These are phyloP conservation scores for Adansonia madagascariensis DNA, from an alignment of 441 rosid species.

Conservation along the genomic window DNA sequence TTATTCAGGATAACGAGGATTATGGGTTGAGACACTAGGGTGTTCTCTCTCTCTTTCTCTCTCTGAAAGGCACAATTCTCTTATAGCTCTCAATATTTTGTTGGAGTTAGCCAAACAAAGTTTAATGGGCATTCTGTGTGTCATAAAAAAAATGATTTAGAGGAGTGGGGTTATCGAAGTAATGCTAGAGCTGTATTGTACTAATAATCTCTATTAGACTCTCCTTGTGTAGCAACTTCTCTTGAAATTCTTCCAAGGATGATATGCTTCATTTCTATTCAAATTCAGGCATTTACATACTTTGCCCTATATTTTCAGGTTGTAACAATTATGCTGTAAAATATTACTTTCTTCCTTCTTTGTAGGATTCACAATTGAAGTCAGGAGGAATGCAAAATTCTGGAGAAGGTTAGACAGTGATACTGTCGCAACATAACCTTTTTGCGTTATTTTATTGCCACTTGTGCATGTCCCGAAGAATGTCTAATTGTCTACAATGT, in stretches of 20 bases:
- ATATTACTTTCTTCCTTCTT: constrained; percentile 31
- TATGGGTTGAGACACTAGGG: background rate
- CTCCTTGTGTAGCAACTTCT: background rate
- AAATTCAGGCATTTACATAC: background rate
- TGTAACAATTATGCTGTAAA: constrained; percentile 11
- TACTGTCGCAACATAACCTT: background rate
- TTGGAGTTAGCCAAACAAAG: background rate
- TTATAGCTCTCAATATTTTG: background rate
- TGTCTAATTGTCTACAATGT: constrained; percentile 20
- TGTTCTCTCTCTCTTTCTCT: background rate
- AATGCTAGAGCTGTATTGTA: background rate
- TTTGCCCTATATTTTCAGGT: background rate
- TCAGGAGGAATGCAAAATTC: constrained; percentile 78
- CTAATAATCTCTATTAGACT: background rate
- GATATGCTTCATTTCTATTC: constrained; percentile 2
- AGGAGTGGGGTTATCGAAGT: background rate
- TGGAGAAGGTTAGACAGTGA: constrained; percentile 53
- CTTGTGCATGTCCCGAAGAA: constrained; percentile 10
- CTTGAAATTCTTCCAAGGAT: background rate
- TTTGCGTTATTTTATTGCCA: constrained; percentile 11
- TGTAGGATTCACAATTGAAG: constrained; percentile 77
- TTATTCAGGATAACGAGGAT: background rate
- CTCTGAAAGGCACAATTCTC: background rate
- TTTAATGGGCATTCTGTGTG: background rate
- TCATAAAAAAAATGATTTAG: background rate